phyloP scores from a whole-genome alignment of 805 yeast species.

The Suhomyces xylopsoci region DNA sequence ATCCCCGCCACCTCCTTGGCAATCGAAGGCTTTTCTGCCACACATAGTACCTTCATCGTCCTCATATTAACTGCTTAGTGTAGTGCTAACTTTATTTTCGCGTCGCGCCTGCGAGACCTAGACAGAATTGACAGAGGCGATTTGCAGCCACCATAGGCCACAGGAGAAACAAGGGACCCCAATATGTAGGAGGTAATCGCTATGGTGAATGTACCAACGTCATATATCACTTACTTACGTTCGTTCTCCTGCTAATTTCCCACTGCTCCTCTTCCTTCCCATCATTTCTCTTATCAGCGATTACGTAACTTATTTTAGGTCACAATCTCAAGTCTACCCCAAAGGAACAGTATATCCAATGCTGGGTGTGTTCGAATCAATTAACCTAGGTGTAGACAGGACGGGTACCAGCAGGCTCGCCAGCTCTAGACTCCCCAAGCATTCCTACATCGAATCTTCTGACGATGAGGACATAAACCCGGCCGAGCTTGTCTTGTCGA shows the following conservation, averaged over 20 bases:
- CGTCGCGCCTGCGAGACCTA: neutral
- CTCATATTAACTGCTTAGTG: neutral
- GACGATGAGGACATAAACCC: conserved; percentile 15
- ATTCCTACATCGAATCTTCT: conserved; percentile 8
- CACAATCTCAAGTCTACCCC: neutral
- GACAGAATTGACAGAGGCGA: no score
- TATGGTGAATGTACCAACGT: no score
- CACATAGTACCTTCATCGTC: conserved; percentile 76
- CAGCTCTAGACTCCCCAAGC: conserved; percentile 1
- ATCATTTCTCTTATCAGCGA: neutral
- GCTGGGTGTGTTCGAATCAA: conserved; percentile 13
- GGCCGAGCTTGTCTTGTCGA: conserved; percentile 12
- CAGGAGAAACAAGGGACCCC: no score
- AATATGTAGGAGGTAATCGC: no score
- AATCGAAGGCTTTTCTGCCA: conserved; percentile 95
- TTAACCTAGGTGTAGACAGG: conserved; percentile 7
- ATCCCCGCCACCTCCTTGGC: conserved; percentile 78
- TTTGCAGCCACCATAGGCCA: neutral
- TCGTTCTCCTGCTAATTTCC: no score
- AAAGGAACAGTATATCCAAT: neutral
- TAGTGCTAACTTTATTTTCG: neutral
- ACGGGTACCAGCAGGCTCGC: neutral
- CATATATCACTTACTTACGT: no score
- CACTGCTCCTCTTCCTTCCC: no score
- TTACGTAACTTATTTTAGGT: neutral